phyloP scores from a whole-genome alignment of 2,329 filamentous ascomycete species.

The Penicillium sp. region DNA sequence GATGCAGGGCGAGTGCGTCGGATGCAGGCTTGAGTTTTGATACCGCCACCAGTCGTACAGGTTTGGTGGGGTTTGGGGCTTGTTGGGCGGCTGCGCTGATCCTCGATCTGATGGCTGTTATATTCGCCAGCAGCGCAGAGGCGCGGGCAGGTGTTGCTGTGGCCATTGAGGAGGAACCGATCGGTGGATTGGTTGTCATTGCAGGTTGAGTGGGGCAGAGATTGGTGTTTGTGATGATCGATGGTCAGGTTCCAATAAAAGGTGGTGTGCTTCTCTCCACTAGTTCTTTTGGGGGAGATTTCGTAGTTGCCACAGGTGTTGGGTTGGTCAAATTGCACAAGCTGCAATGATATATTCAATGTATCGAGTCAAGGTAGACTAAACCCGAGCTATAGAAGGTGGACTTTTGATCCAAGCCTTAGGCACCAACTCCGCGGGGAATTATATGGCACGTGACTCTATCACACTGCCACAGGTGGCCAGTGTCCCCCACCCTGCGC shows the following conservation, averaged over 20 bases:
- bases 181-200: constrained; percentile 10
- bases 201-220: constrained; percentile 3
- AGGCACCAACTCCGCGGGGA: constrained; percentile 18
- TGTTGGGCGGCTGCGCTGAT: constrained; percentile 52
- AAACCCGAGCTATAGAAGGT: neutral
- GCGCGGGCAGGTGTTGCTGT: constrained; percentile 56
- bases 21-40: constrained; percentile 93
- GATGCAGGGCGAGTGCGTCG: constrained; percentile 82
- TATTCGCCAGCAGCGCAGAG: constrained; percentile 60
- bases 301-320: neutral
- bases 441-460: constrained; percentile 10
- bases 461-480: neutral
- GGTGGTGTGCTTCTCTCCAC: neutral
- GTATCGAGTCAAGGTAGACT: neutral
- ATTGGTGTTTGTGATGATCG: neutral
- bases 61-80: constrained; percentile 19
- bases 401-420: constrained; percentile 13
- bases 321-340: neutral
- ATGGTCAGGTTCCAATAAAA: neutral
- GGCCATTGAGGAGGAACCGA: constrained; percentile 51
- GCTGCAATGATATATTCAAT: neutral
- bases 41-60: constrained; percentile 77
- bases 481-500: neutral
- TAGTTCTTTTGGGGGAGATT: neutral
- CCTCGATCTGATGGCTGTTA: constrained; percentile 60